Conservation (phyloP, 2,329 filamentous ascomycete species). For the Neospermospora avenae region DNA sequence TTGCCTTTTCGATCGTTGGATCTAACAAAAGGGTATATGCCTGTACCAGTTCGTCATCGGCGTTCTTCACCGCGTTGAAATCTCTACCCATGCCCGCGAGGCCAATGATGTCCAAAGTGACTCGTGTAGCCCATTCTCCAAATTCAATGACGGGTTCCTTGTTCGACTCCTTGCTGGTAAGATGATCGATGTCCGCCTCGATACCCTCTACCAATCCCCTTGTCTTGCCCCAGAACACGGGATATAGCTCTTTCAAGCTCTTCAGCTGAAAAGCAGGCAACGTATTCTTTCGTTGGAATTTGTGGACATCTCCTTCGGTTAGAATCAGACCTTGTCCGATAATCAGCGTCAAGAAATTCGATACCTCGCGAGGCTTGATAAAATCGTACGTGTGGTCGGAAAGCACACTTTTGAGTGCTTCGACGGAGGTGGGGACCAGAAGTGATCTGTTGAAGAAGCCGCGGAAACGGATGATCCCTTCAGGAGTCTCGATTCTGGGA, state of each 20-base stretch:
- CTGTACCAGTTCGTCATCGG: constrained; percentile 54
- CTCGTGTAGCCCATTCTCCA: constrained; percentile 59
- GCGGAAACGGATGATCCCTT: constrained; percentile 65
- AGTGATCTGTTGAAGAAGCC: constrained; percentile 58
- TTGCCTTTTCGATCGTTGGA: constrained; percentile 47
- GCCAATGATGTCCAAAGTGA: constrained; percentile 72
- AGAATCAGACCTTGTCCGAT: constrained; percentile 60
- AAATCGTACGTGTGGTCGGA: constrained; percentile 68
- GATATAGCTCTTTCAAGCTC: constrained; percentile 79
- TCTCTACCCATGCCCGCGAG: constrained; percentile 60
- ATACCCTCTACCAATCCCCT: constrained; percentile 53
- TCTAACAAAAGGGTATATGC: constrained; percentile 55
- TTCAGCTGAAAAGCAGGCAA: constrained; percentile 78
- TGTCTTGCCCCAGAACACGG: constrained; percentile 77
- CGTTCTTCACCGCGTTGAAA: constrained; percentile 61
- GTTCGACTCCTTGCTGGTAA: constrained; percentile 29
- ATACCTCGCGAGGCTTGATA: constrained; percentile 54
- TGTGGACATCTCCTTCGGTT: constrained; percentile 86
- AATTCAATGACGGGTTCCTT: constrained; percentile 49
- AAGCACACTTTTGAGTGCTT: constrained; percentile 65
- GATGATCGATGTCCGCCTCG: constrained; percentile 36
- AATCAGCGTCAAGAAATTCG: constrained; percentile 56
- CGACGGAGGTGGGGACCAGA: constrained; percentile 54
- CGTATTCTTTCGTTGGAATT: constrained; percentile 71
- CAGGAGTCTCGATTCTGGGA: constrained; percentile 51